Percentiles rank a stretch among this genome's conserved stretches.
Evolutionary conservation across 805 yeast species (phyloP).

Genomic region (Spencermartinsiella europaea): DNA sequence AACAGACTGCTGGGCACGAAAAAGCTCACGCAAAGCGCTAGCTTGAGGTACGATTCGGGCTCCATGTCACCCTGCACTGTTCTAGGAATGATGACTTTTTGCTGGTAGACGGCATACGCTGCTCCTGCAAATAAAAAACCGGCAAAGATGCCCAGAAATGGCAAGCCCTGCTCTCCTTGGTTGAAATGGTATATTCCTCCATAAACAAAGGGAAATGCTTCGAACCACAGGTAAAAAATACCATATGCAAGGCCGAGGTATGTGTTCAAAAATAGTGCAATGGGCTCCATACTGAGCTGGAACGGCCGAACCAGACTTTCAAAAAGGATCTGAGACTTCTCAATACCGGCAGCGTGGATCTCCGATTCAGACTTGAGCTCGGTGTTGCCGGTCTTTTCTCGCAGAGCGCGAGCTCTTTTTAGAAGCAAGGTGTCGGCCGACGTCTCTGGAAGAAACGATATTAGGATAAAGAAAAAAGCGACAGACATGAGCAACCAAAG

Average conservation of each 20-base stretch:
- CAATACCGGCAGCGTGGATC: constrained; percentile 29
- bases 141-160: constrained; percentile 43
- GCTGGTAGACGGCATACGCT: constrained; percentile 16
- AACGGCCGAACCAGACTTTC: constrained; percentile 31
- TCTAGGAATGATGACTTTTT: neutral
- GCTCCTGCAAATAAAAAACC: constrained; percentile 43
- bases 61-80: neutral
- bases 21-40: constrained; percentile 38
- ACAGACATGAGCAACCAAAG: constrained; percentile 30
- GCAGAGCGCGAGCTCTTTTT: constrained; percentile 44
- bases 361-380: constrained; percentile 42
- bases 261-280: constrained; percentile 43
- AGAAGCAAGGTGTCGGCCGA: constrained; percentile 40
- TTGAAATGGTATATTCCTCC: constrained; percentile 40
- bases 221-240: constrained; percentile 48
- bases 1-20: constrained; percentile 41
- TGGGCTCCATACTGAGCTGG: constrained; percentile 47
- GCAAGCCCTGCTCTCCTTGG: constrained; percentile 41
- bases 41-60: constrained; percentile 7
- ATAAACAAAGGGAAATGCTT: constrained; percentile 52
- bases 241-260: constrained; percentile 48
- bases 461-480: constrained; percentile 33
- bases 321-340: constrained; percentile 6
- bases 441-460: constrained; percentile 48
- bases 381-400: constrained; percentile 42